phyloP scores from a whole-genome alignment of 495 filamentous ascomycete genomes.

The Hypomontagnella monticulosa region DNA sequence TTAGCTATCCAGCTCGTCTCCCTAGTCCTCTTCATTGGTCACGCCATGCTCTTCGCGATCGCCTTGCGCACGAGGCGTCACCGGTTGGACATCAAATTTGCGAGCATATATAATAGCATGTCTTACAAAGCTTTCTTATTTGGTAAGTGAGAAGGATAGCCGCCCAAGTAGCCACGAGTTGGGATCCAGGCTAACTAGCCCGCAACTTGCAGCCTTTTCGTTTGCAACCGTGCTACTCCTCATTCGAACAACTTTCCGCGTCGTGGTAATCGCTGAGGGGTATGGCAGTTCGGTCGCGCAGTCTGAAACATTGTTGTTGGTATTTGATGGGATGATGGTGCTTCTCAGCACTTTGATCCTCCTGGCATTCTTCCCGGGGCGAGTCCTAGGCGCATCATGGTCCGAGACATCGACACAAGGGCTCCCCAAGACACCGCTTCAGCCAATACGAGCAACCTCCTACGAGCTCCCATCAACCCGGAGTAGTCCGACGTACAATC shows the following conservation, averaged over 20 bases:
- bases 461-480: conserved; percentile 24
- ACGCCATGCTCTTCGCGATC: conserved; percentile 46
- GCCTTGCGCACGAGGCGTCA: conserved; percentile 46
- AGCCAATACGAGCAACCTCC: conserved; percentile 16
- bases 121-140: conserved; percentile 50
- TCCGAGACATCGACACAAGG: conserved; percentile 3
- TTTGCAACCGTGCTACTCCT: conserved; percentile 45
- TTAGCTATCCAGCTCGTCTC: conserved; percentile 50
- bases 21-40: conserved; percentile 45
- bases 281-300: conserved; percentile 36
- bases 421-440: conserved; percentile 22
- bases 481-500: conserved; percentile 21
- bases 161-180: not conserved
- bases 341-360: conserved; percentile 47
- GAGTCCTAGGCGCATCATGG: conserved; percentile 21
- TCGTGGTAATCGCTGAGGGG: conserved; percentile 38
- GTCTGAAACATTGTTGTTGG: conserved; percentile 39
- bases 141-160: conserved; percentile 38
- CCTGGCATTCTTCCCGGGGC: conserved; percentile 40
- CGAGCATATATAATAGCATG: conserved; percentile 45
- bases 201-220: conserved; percentile 40
- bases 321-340: conserved; percentile 53
- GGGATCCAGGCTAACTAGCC: conserved; percentile 7
- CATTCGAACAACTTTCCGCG: conserved; percentile 48
- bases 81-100: conserved; percentile 44